Percentiles rank a stretch among this genome's conserved stretches.
Evolutionary conservation across 805 yeast species (phyloP).

Genomic region (Torulaspora franciscae): DNA sequence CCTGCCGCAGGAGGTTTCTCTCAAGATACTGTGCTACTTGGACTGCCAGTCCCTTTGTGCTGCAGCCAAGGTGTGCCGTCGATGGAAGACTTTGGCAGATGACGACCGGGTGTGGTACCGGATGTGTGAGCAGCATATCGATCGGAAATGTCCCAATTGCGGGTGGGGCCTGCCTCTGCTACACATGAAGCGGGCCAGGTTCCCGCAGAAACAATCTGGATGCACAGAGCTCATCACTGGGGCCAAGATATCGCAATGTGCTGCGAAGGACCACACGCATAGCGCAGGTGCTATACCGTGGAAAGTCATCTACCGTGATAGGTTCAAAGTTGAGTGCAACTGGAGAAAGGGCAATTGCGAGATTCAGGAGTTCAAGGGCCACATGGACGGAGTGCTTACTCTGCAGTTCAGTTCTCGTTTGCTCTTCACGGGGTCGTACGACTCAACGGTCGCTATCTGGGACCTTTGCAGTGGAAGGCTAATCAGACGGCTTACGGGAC

Average conservation of each 20-base stretch:
- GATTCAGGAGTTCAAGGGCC: constrained; percentile 66
- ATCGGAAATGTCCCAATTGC: constrained; percentile 93
- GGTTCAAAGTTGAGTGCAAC: constrained; percentile 85
- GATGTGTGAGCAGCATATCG: constrained; percentile 97
- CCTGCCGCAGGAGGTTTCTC: constrained; percentile 78
- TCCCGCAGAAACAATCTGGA: constrained; percentile 8
- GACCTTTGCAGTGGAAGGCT: constrained; percentile 74
- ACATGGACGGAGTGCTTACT: constrained; percentile 83
- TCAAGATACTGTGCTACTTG: constrained; percentile 79
- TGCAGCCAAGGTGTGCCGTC: constrained; percentile 86
- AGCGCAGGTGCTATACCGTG: constrained; percentile 63
- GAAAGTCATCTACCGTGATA: constrained; percentile 90
- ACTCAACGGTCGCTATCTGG: constrained; percentile 91
- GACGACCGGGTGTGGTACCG: constrained; percentile 98
- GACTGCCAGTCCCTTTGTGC: constrained; percentile 91
- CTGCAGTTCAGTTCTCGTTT: constrained; percentile 76
- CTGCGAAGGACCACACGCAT: background rate
- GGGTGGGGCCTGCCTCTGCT: constrained; percentile 98
- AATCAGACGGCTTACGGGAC: constrained; percentile 78
- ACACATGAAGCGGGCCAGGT: constrained; percentile 73
- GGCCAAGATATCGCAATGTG: background rate
- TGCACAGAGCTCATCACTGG: constrained; percentile 8
- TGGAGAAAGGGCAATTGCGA: constrained; percentile 83
- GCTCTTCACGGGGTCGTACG: constrained; percentile 88
- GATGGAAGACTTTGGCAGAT: constrained; percentile 87